Evolutionary conservation across 75 land plant species (phyloP), one percentile per base, ranked within the genome.

Genomic region (Azolla pinnata): DNA sequence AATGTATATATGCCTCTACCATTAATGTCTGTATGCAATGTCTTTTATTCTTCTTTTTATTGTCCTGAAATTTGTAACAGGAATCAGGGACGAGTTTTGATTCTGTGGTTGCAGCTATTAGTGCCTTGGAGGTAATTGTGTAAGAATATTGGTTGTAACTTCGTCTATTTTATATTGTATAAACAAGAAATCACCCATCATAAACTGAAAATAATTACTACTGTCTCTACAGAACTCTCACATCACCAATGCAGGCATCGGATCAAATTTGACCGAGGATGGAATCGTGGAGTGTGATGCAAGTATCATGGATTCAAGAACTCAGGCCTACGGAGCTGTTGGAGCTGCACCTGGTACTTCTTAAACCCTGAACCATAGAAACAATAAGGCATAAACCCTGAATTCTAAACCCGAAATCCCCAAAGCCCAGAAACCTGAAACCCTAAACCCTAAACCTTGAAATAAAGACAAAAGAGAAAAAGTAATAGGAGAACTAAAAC

Each of bases 201-300:
- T n/a, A n/a, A 31, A 3, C 33, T 29, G 33, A 55, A 23, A 55
- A 10, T 23, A 7, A 3, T 8, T 7, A 29, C n/a, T 21, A 55
- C 16, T 55, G 4, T 24, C 20, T 18, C 47, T 65, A 33, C 54
- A 95, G 99, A 83, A 89, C 74, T 90, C 91, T 65, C 85, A 88
- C 51, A 61, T 73, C 53, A 95, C 88, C 40, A 95, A 95, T 76
- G 99, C 99, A 23, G 99, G 99, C 18, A 67, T 80, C 65, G 99
- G 99, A 28, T 95, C 99, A 45, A 95, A 86, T 67, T 64, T 95
- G 57, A 89, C 99, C 23, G 90, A 86, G 53, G 83, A 74, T 70
- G 99, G 99, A 34, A 74, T 69, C 55, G 99, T 95, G 24, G 99
- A 95, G 61, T 89, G 91, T 77, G 99, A 95, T 81, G 99, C 99